Base-by-base conservation (phyloP, 2,329 filamentous ascomycete species). In the Dothiorella sarmentorum region DNA sequence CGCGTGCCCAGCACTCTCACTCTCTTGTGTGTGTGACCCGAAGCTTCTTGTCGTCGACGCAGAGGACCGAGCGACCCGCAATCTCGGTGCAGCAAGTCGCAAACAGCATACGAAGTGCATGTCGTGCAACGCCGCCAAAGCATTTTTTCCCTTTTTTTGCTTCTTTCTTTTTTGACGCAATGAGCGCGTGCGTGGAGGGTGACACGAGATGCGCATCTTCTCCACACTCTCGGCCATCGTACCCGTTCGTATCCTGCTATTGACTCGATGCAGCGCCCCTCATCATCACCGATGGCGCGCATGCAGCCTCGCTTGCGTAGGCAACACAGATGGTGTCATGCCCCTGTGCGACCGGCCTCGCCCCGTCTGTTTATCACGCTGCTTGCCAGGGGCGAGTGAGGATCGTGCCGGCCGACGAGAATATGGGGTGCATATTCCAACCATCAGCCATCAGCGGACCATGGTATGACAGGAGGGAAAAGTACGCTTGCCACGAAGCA, bases 391-490 rank as follows among this genome's bases (percentile, higher is more conserved):
- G 15, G 22, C 31, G 18, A 18, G 33, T 18, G 31, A 15, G 18
- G 17, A 20, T 51, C 29, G 31, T 38, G 31, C 47, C 22, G 31
- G 17, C 47, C 13, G 47, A 37, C 47, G 31, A 52, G 22, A 52
- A 52, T 52, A 52, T 52, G 47, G 47, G 47, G 47, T 52, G 47
- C 47, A 52, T 52, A 20, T 49, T 18, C n/a, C 20, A 49, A 18
- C 37, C 20, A 6, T 6, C n/a, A 18, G 37, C 15, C 18, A 18
- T 40, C n/a, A 18, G 37, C 37, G 37, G 37, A 18, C 37, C 37
- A 18, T 18, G 37, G 37, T 6, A n/a, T n/a, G n/a, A n/a, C n/a
- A n/a, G n/a, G n/a, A n/a, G n/a, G 10, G 22, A 27, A 24, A 17
- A 4, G 10, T 27, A 44, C 24, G 22, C 43, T 47, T 31, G 43